Evolutionary conservation across 2,329 filamentous ascomycete species (phyloP), one percentile per base, ranked within the genome.

Genomic region (Epichloe aotearoae): DNA sequence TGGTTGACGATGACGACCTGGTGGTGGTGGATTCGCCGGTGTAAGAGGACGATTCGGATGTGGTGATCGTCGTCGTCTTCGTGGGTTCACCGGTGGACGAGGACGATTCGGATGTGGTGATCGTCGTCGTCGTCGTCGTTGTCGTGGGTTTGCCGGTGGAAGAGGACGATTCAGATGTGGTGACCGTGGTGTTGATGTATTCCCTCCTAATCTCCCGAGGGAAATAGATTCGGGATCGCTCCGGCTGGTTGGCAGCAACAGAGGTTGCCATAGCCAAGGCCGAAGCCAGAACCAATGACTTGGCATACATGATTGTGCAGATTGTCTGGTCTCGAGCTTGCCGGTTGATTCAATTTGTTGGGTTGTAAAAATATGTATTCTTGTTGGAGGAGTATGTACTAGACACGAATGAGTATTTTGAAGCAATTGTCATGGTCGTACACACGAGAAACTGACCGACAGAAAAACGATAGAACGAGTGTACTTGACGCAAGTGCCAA

Each of bases 401-500:
- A 39, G 19, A 36, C 6, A 23, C n/a, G 4, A n/a, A 5, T 50
- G 17, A 40, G 44, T 10, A 7, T 26, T 40, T n/a, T 11, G 19
- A 49, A 10, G 15, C 39, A 4, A 7, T 12, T 30, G 19, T 26
- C 40, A 17, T 17, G 23, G 5, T 20, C 19, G 10, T 23, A 30
- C 10, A 19, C 10, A 14, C 7, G 12, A 14, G 14, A 23, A 15
- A 12, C 65, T 63, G 41, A 67, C 64, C 72, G 74, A 76, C 73
- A 76, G 73, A 67, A 64, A 63, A 60, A 58, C 60, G 60, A 63
- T 66, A 59, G 58, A 79, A 76, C 70, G 77, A 80, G 69, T 76
- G 76, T 76, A 77, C 70, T 76, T 78, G 76, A 79, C 74, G 70
- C 64, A 59, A 26, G 57, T 69, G 69, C 73, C 71, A 77, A 78